Base-by-base conservation (phyloP, 2,329 filamentous ascomycete genomes). In the Pyrenochaeta sp. region DNA sequence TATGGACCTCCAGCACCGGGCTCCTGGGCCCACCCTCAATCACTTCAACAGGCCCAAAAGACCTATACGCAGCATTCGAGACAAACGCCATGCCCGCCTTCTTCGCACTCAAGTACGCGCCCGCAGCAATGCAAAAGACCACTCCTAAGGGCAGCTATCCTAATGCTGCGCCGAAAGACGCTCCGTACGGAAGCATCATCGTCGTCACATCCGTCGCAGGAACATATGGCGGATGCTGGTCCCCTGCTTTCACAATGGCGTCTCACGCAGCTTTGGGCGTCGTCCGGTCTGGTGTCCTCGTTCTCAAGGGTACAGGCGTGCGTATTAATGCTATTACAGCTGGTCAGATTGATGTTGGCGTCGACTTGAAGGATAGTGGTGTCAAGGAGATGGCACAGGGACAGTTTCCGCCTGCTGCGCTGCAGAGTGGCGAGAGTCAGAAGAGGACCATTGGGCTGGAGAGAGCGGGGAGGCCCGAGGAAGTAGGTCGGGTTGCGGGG, bases 61-160 rank as follows among this genome's bases (percentile, higher is more conserved):
- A 87, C 66, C 76, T 89, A 13, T 81, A 83, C 68, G 82, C 81
- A 46, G 84, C 83, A 59, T 88, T 88, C 71, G 85, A 88, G 67
- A 83, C 85, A 2, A 87, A 88, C 67, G 81, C 81, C 39, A 82
- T 88, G 74, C 85, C 85, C 6, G 86, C 87, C 2, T 89, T 89
- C 78, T 88, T 87, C 65, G 86, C 86, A 1, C 79, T 89, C 60
- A 89, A 89, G 71, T 88, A 88, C 66, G 86, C 85, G 0, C 86
- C 86, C 0, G 83, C 85, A 2, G 87, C 87, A 1, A 89, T 89
- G 87, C 81, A 77, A 19, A 89, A 89, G 70, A 82, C 83, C 6
- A 84, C 83, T 0, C 79, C 82, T 0, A 83, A 84, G 60, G 81
- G 83, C 7, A 80, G 71, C 43, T 89, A 89, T 66, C 80, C 84